Percentiles rank a stretch among this genome's conserved stretches.
phyloP scores from a whole-genome alignment of 2,329 filamentous ascomycete genomes.

The Nannizziopsis arthrosporioides region DNA sequence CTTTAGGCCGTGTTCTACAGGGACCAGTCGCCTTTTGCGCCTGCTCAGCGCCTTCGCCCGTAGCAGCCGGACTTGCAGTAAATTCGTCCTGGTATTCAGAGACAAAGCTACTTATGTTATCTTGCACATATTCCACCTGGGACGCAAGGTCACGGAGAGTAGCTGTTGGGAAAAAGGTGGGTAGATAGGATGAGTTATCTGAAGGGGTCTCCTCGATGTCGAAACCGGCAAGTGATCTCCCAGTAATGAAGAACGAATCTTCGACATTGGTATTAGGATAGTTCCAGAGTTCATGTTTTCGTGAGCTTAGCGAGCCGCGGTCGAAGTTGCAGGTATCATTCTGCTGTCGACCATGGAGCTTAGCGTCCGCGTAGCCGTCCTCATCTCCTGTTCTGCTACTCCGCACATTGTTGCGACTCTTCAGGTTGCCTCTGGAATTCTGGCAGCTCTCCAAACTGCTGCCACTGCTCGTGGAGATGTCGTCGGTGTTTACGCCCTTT shows the following conservation, averaged over 20 bases:
- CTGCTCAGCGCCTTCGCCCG: neutral
- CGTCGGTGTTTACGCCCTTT: neutral
- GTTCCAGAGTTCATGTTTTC: slow-evolving; percentile 1
- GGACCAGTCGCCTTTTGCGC: neutral
- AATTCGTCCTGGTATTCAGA: slow-evolving; percentile 14
- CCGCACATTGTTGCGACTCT: no score
- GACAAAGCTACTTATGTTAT: slow-evolving; percentile 33
- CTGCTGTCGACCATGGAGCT: no score
- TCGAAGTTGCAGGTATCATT: neutral
- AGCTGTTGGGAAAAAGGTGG: neutral
- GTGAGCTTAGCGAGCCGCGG: slow-evolving; percentile 3
- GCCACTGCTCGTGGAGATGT: neutral
- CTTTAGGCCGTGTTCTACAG: slow-evolving; percentile 23
- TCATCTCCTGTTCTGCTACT: no score
- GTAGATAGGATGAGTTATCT: neutral
- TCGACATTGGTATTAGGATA: slow-evolving; percentile 8
- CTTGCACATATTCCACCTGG: slow-evolving; percentile 41
- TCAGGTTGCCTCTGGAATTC: no score
- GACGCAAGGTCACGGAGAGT: slow-evolving; percentile 34
- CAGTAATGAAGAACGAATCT: slow-evolving; percentile 5
- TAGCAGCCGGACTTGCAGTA: neutral
- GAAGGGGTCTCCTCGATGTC: slow-evolving; percentile 17
- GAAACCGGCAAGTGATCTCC: slow-evolving; percentile 20
- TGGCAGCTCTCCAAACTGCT: no score
- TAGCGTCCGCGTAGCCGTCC: no score